Percentiles rank a stretch among this genome's conserved stretches.
Evolutionary conservation across 345 rosid genomes (phyloP).

Genomic region (Passiflora organensis): DNA sequence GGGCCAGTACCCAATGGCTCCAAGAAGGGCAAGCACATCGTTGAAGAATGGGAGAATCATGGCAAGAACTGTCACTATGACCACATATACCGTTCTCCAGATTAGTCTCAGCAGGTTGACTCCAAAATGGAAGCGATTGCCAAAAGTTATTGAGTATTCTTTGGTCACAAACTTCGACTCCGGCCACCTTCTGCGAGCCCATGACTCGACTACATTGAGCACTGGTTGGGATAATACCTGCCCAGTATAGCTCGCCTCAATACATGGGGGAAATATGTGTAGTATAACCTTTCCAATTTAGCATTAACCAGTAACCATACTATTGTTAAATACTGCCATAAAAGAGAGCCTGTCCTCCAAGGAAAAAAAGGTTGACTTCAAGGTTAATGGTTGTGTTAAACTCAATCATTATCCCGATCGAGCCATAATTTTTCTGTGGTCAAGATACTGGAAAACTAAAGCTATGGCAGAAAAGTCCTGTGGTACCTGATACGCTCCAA

Average conservation of each 20-base stretch:
- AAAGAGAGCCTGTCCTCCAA: too few species aligned
- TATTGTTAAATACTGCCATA: too few species aligned
- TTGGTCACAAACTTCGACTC: constrained; percentile 10
- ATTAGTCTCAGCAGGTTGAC: constrained; percentile 16
- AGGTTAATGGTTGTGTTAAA: too few species aligned
- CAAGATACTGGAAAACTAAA: background rate
- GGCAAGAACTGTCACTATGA: constrained; percentile 17
- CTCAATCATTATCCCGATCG: too few species aligned
- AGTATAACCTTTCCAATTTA: too few species aligned
- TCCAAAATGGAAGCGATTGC: background rate
- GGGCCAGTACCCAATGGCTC: constrained; percentile 27
- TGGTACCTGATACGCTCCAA: constrained; percentile 16
- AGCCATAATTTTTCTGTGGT: too few species aligned
- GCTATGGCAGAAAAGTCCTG: background rate
- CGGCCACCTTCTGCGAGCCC: constrained; percentile 21
- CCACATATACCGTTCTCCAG: constrained; percentile 21
- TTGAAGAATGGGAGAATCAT: constrained; percentile 29
- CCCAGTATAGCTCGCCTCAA: too few species aligned
- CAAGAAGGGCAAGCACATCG: constrained; percentile 23
- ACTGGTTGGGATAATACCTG: constrained; percentile 26
- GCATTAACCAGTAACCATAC: too few species aligned
- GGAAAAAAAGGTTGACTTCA: too few species aligned
- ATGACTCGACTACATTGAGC: constrained; percentile 14
- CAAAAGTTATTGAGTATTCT: constrained; percentile 1
- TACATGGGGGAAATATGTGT: too few species aligned